Evolutionary conservation across 345 rosid genomes (phyloP), one percentile per base, ranked within the genome.

Genomic region (Pistacia vera): DNA sequence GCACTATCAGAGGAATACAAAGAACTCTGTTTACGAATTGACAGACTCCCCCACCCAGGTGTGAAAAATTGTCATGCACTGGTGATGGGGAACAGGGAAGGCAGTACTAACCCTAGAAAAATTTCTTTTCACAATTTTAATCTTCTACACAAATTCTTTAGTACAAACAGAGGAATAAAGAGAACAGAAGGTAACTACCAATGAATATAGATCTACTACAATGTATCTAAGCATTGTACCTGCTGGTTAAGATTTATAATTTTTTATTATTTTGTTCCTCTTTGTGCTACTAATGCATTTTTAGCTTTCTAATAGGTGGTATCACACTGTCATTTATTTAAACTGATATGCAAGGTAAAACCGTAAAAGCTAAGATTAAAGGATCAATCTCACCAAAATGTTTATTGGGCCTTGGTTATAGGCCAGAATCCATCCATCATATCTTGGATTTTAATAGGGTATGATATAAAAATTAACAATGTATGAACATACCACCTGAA

Each of bases 351-450:
- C 55, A 9, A 22, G 48, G 63, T n/a, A 51, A 56, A 69, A 65
- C 44, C 17, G 63, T n/a, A 51, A 56, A 69, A 65, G 54, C 17
- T 41, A 36, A 22, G 55, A 60, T 38, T 48, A 46, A 69, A 69
- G 49, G 63, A 73, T 77, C 70, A 73, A 76, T 72, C 35, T 63
- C 57, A 63, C 83, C 66, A 58, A 68, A 41, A 68, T 73, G 63
- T 58, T 77, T 63, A 56, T 59, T 20, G 14, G 68, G 70, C 16
- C 70, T 46, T 41, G 20, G 33, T 12, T 25, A 63, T 54, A 54
- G 75, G 63, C 79, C 56, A 54, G 69, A 62, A 69, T 63, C 67
- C 36, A 12, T 35, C 60, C n/a, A 64, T 58, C 72, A 48, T 46
- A 60, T 67, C 57, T 46, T 73, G 62, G 48, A 73, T 49, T 62